Conservation (phyloP, 495 filamentous ascomycete genomes). For the Arthonia radiata region DNA sequence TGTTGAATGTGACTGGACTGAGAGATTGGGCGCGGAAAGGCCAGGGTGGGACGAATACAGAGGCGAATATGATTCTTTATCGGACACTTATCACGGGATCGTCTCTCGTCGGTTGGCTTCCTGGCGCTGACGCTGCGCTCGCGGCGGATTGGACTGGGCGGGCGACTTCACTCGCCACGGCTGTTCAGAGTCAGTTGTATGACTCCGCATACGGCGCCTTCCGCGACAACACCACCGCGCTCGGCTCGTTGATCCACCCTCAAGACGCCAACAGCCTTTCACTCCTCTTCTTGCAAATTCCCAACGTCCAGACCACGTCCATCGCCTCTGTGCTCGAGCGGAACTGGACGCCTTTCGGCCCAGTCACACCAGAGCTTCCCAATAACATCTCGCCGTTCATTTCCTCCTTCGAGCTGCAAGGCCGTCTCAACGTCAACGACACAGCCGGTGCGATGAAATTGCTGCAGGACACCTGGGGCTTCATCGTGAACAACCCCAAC, state of each 20-base stretch:
- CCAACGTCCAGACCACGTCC: slow-evolving; percentile 2
- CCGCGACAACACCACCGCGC: slow-evolving; percentile 25
- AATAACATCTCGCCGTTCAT: slow-evolving; percentile 14
- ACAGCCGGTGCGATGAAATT: slow-evolving; percentile 11
- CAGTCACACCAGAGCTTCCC: slow-evolving; percentile 10
- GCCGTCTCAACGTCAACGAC: slow-evolving; percentile 9
- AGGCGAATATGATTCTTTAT: slow-evolving; percentile 34
- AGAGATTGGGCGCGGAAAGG: slow-evolving; percentile 33
- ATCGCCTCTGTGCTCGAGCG: slow-evolving; percentile 10
- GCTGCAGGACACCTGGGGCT: slow-evolving; percentile 12
- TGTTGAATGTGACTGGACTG: slow-evolving; percentile 29
- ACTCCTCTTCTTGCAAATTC: slow-evolving; percentile 9
- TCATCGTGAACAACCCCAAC: slow-evolving; percentile 15
- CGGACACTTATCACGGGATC: slow-evolving; percentile 24
- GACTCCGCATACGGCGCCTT: slow-evolving; percentile 27
- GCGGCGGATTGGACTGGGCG: slow-evolving; percentile 18
- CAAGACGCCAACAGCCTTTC: slow-evolving; percentile 11
- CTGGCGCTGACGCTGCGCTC: slow-evolving; percentile 19
- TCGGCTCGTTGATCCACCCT: slow-evolving; percentile 18
- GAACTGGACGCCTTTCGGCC: slow-evolving; percentile 13
- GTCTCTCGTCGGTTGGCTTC: slow-evolving; percentile 24
- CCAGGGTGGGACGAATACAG: slow-evolving; percentile 24
- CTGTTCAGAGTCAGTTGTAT: slow-evolving; percentile 25
- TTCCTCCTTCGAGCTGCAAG: slow-evolving; percentile 12
- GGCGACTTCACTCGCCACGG: slow-evolving; percentile 15